Base-by-base conservation (phyloP, 139 green algal genomes). In the Coelastrella sp. region DNA sequence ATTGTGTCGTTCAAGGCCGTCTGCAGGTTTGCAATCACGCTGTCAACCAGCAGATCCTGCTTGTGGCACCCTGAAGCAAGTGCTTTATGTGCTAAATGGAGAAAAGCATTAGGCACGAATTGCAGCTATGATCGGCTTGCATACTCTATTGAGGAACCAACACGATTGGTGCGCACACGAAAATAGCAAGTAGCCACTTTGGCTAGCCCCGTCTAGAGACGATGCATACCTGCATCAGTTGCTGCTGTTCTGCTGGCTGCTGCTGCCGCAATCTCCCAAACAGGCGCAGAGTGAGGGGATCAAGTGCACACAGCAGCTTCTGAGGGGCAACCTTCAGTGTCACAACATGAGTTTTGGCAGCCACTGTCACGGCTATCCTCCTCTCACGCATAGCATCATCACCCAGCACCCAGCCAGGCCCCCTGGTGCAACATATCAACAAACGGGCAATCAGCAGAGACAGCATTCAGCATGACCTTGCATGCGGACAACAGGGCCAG, bases 271-370 rank as follows among this genome's bases (percentile, higher is more conserved):
- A 78, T 63, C 65, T 72, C 19, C 78, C 78, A 35, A 91, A 80
- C 61, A 91, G 78, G 11, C 87, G 60, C n/a, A 91, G 65, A 8
- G 87, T 91, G 17, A 91, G 75, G 6, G 87, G 87, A 68, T 91
- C 87, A 19, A 91, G 61, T 8, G 12, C 11, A 8, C 49, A 58
- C 61, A 86, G 19, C 9, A 91, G 61, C 87, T 91, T 91, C 25
- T 81, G 87, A 14, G 78, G 59, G 4, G 78, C 20, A 9, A 82
- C 10, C 25, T 58, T 84, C 17, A 91, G 49, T 7, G 87, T 79
- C 10, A 61, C 63, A n/a, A 75, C 87, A 15, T 3, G 19, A 27
- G 63, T 76, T 10, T n/a, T 15, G 20, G 78, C 79, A 12, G 82
- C 58, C 61, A 86, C 87, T 24, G 49, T 24, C 11, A 85, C 78